These are phyloP conservation scores for Skeletonema costatum DNA, from an alignment of 108 stramenopile genomes.

Conservation along the genomic window DNA sequence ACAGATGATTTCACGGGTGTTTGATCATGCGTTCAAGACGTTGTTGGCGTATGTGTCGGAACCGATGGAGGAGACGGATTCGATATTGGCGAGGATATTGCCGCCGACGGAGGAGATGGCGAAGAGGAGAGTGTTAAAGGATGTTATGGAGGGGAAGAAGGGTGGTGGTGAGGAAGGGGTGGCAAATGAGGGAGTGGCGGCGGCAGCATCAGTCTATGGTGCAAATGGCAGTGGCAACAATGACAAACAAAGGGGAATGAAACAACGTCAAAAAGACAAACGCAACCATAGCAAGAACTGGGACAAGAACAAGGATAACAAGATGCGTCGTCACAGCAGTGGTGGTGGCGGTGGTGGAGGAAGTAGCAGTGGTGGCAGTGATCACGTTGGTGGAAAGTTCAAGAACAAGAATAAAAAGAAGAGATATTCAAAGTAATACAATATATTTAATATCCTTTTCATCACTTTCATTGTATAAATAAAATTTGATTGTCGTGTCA, in stretches of 20 bases:
- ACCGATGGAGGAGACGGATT: slow-evolving; percentile 54
- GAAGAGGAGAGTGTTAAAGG: slow-evolving; percentile 32
- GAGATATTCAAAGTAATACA: not conserved
- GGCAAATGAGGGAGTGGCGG: not conserved
- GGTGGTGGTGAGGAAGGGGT: not conserved
- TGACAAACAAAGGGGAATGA: slow-evolving; percentile 2
- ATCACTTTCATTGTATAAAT: not conserved
- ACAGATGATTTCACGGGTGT: slow-evolving; percentile 72
- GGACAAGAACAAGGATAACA: not conserved
- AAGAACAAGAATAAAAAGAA: not conserved
- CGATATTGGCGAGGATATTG: slow-evolving; percentile 75
- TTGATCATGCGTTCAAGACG: slow-evolving; percentile 79
- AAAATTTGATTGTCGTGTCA: not conserved
- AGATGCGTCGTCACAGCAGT: not conserved
- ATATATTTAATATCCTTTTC: no score
- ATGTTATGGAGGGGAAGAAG: not conserved
- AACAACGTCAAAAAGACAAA: not conserved
- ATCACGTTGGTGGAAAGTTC: not conserved
- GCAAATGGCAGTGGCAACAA: not conserved
- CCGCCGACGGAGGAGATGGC: slow-evolving; percentile 79
- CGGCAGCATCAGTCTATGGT: not conserved
- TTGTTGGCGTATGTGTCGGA: slow-evolving; percentile 71
- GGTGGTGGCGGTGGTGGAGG: not conserved
- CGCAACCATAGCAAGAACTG: not conserved
- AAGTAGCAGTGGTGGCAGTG: not conserved